Conservation (phyloP, 1,139 yeast genomes). For the Saccharomycopsis crataegensis region DNA sequence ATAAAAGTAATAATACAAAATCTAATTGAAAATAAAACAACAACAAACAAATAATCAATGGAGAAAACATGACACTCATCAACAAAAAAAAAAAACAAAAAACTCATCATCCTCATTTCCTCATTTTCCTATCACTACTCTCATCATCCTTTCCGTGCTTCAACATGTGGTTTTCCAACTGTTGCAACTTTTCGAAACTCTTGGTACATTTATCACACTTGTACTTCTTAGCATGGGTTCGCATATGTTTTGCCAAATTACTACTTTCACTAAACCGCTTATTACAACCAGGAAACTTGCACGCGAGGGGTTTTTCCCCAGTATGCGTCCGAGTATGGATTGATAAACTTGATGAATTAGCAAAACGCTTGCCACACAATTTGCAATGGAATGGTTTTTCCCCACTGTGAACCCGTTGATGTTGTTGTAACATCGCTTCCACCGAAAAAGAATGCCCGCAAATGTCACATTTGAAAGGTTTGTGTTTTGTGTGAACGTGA, state of each 20-base stretch:
- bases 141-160: constrained; percentile 19
- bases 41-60: too few species aligned
- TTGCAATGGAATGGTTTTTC: constrained; percentile 82
- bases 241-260: constrained; percentile 78
- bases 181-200: constrained; percentile 41
- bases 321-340: constrained; percentile 67
- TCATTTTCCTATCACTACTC: too few species aligned
- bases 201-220: constrained; percentile 45
- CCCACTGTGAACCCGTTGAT: constrained; percentile 81
- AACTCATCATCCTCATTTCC: too few species aligned
- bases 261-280: constrained; percentile 55
- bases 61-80: too few species aligned
- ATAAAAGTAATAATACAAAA: too few species aligned
- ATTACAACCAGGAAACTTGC: constrained; percentile 59
- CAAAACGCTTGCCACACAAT: constrained; percentile 75
- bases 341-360: constrained; percentile 65
- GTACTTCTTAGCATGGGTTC: constrained; percentile 47
- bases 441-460: constrained; percentile 65
- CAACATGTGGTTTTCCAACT: constrained; percentile 36
- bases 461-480: constrained; percentile 61
- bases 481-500: constrained; percentile 79
- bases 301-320: constrained; percentile 69
- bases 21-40: too few species aligned
- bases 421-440: constrained; percentile 50
- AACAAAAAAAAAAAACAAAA: too few species aligned